Percentiles rank a stretch among this genome's conserved stretches.
Conservation (phyloP, 2,329 filamentous ascomycete genomes). For the Nannizziopsis barbatae region DNA sequence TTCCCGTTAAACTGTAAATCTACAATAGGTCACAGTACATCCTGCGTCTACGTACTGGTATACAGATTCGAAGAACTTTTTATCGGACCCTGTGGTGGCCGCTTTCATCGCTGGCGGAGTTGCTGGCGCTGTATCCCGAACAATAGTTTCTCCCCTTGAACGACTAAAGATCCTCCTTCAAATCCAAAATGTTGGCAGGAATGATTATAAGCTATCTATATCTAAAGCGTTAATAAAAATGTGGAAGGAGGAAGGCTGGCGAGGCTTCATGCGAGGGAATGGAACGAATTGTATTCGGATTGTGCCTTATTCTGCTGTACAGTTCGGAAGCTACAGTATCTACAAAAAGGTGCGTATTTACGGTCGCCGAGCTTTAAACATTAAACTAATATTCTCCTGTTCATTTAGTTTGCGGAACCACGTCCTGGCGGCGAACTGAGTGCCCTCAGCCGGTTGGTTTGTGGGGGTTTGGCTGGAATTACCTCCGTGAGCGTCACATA, state of each 20-base stretch:
- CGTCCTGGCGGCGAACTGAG: slow-evolving; percentile 62
- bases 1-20: neutral
- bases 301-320: slow-evolving; percentile 93
- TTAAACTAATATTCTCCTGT: slow-evolving; percentile 12
- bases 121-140: slow-evolving; percentile 92
- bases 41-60: neutral
- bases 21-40: neutral
- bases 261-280: slow-evolving; percentile 94
- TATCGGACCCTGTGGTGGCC: slow-evolving; percentile 73
- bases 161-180: slow-evolving; percentile 97
- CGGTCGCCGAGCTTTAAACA: neutral
- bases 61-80: slow-evolving; percentile 21
- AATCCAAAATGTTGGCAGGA: slow-evolving; percentile 77
- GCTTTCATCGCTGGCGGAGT: slow-evolving; percentile 91
- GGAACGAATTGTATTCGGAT: slow-evolving; percentile 98
- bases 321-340: slow-evolving; percentile 96
- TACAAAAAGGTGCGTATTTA: slow-evolving; percentile 68
- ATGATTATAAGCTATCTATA: slow-evolving; percentile 88
- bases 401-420: slow-evolving; percentile 40
- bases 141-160: slow-evolving; percentile 91
- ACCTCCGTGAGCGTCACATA: slow-evolving; percentile 94
- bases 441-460: slow-evolving; percentile 66
- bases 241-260: slow-evolving; percentile 94
- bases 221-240: slow-evolving; percentile 84
- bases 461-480: slow-evolving; percentile 82